These are phyloP conservation scores for Calendula officinalis DNA, from an alignment of 129 eudicot genomes.

Conservation along the genomic window DNA sequence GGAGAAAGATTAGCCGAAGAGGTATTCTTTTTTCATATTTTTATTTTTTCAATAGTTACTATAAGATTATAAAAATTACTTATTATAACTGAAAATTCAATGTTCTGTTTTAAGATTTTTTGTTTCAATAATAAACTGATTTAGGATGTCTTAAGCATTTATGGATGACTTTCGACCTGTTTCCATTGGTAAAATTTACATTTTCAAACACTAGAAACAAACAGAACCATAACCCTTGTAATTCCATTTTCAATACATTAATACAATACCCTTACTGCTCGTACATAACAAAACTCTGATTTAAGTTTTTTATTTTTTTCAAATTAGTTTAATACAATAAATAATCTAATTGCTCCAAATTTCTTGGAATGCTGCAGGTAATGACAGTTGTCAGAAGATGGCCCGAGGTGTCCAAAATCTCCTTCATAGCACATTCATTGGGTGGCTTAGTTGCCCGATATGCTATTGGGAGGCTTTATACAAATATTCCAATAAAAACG, in stretches of 20 bases:
- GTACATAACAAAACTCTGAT: too few species aligned
- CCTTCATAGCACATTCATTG: constrained; percentile 86
- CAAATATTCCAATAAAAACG: constrained; percentile 10
- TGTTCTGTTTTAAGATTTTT: too few species aligned
- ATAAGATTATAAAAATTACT: background rate
- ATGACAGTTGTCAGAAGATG: constrained; percentile 50
- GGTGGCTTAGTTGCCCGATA: constrained; percentile 91
- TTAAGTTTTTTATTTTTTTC: background rate
- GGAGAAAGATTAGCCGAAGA: constrained; percentile 93
- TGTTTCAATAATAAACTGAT: too few species aligned
- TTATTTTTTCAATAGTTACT: background rate
- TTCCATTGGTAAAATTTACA: too few species aligned
- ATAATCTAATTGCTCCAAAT: background rate
- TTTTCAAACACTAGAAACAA: too few species aligned
- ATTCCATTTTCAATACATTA: background rate
- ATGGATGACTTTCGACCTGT: too few species aligned
- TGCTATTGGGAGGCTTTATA: constrained; percentile 73
- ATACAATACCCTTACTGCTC: too few species aligned
- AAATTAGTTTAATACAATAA: background rate
- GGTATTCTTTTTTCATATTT: constrained; percentile 44
- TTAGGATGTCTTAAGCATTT: too few species aligned
- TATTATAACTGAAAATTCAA: too few species aligned
- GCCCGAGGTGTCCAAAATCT: constrained; percentile 71
- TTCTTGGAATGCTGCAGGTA: constrained; percentile 49
- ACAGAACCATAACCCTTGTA: too few species aligned